Evolutionary conservation across 2,329 filamentous ascomycete genomes (phyloP).

Genomic region (Aureobasidium sp.): DNA sequence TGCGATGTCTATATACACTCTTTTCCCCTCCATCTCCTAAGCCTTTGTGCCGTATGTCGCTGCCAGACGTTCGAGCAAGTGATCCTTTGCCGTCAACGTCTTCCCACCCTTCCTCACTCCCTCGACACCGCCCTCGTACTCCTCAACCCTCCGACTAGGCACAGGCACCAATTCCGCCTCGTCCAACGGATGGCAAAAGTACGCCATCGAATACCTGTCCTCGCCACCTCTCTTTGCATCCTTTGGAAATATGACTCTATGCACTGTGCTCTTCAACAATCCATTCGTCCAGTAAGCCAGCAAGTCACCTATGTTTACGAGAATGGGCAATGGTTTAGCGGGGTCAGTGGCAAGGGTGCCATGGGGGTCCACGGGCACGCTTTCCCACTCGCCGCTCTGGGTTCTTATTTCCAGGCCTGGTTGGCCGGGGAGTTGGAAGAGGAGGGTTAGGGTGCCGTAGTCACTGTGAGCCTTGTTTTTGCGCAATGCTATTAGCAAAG

Average conservation of each 20-base stretch:
- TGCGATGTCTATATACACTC: background rate
- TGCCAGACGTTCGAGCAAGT: conserved; percentile 48
- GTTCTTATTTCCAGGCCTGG: conserved; percentile 77
- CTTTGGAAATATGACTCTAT: conserved; percentile 68
- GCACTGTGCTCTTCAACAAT: conserved; percentile 76
- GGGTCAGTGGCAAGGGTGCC: background rate
- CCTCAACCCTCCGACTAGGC: conserved; percentile 42
- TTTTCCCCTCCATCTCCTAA: background rate
- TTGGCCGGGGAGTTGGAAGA: conserved; percentile 80
- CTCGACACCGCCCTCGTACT: conserved; percentile 26
- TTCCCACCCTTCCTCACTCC: conserved; percentile 32
- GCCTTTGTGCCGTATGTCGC: conserved; percentile 46
- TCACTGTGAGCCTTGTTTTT: conserved; percentile 63
- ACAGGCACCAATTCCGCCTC: conserved; percentile 45
- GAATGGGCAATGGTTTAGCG: conserved; percentile 43
- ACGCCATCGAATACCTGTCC: conserved; percentile 51
- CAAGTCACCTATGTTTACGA: conserved; percentile 63
- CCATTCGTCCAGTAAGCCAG: conserved; percentile 86
- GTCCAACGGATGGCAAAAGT: conserved; percentile 55
- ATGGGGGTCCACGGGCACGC: conserved; percentile 36
- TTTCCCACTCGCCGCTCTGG: conserved; percentile 33
- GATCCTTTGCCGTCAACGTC: conserved; percentile 49
- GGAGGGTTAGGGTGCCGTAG: conserved; percentile 60
- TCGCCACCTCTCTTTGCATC: conserved; percentile 28
- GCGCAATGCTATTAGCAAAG: background rate